phyloP scores from a whole-genome alignment of 31 red algal species.

The Endocladia muricata region DNA sequence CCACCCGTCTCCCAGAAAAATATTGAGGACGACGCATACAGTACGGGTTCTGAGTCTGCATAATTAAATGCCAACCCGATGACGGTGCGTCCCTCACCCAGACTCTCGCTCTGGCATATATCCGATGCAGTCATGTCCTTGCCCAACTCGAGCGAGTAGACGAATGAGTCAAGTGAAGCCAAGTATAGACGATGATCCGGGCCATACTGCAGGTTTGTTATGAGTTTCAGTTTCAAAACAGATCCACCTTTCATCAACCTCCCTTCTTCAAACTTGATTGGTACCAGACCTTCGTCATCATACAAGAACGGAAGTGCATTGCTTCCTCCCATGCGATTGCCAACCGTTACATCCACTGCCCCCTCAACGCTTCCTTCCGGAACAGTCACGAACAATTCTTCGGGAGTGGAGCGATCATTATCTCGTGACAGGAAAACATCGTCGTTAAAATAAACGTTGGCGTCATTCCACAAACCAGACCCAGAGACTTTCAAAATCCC shows the following conservation, averaged over 20 bases:
- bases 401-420: conserved; percentile 16
- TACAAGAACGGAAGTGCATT: conserved; percentile 54
- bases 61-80: conserved; percentile 72
- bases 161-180: conserved; percentile 51
- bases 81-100: conserved; percentile 39
- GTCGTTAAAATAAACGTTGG: conserved; percentile 38
- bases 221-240: conserved; percentile 20
- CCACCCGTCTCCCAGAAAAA: conserved; percentile 33
- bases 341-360: conserved; percentile 31
- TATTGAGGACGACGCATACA: conserved; percentile 64
- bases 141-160: conserved; percentile 42
- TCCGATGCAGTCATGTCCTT: conserved; percentile 28
- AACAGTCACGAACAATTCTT: conserved; percentile 19
- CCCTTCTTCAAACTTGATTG: conserved; percentile 25
- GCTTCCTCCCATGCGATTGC: conserved; percentile 40
- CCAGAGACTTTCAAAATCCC: conserved; percentile 39
- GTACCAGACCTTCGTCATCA: conserved; percentile 14
- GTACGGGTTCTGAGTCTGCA: conserved; percentile 21
- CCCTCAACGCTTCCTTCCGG: conserved; percentile 12
- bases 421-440: conserved; percentile 12
- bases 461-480: conserved; percentile 43
- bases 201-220: conserved; percentile 50
- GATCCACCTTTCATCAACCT: conserved; percentile 8
- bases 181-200: conserved; percentile 61
- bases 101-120: conserved; percentile 29